Conservation (phyloP, 1,284 basidiomycete species). For the Rhizopogon hawkerae region DNA sequence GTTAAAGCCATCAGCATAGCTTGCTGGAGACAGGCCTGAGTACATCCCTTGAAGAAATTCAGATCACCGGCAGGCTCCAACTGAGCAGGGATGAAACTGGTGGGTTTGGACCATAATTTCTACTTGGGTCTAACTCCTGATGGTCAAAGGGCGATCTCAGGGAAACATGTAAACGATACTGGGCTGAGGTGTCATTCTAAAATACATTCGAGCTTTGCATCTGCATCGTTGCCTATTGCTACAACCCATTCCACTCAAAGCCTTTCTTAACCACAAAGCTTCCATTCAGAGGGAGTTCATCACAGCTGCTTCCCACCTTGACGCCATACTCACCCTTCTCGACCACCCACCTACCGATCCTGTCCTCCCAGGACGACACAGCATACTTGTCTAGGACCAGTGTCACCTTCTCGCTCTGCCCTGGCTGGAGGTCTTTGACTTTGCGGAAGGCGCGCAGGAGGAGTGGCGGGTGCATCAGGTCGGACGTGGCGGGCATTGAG, state of each 20-base stretch:
- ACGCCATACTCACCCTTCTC: constrained; percentile 41
- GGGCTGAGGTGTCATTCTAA: background rate
- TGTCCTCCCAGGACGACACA: constrained; percentile 46
- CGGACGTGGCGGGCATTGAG: constrained; percentile 42
- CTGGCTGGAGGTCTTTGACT: constrained; percentile 38
- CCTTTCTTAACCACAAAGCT: constrained; percentile 33
- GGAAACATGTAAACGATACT: background rate
- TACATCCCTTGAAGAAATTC: no score
- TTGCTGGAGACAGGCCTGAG: no score
- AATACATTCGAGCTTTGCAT: background rate
- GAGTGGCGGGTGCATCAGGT: constrained; percentile 47
- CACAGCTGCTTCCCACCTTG: constrained; percentile 39
- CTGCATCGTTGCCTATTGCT: background rate
- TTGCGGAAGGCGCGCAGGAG: constrained; percentile 59
- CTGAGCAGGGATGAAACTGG: no score
- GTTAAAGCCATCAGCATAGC: no score
- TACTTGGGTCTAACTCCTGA: no score
- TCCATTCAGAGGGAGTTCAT: constrained; percentile 29
- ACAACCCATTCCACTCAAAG: constrained; percentile 47
- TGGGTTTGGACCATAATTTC: no score
- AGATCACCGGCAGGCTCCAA: no score
- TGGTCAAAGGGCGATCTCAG: no score
- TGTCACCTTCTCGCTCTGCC: constrained; percentile 31
- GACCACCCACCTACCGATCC: constrained; percentile 38
- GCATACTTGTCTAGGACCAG: constrained; percentile 53